Evolutionary conservation across 805 yeast genomes (phyloP), one percentile per base, ranked within the genome.

Genomic region (Kodamaea kakaduensis): DNA sequence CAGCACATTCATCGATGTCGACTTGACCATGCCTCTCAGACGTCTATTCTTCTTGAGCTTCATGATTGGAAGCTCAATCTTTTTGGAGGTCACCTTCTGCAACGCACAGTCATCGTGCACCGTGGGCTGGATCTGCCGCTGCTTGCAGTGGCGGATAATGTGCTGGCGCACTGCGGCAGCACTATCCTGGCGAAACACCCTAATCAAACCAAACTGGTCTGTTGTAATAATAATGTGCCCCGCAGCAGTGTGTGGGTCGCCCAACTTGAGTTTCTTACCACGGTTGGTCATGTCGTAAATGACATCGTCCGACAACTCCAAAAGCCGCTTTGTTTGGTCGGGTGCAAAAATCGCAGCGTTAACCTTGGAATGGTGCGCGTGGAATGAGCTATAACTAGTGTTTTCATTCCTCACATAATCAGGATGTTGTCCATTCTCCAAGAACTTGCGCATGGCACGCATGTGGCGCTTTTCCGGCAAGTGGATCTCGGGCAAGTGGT

Each of bases 341-440:
- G 96, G 96, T 1, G 94, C 96, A 59, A 87, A 75, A 0, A 77
- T 49, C 0, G 95, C 89, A 24, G 74, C 77, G 26, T 90, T 88
- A 21, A 87, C 84, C 22, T 76, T 72, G 1, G 80, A 62, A 50
- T 77, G 78, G 56, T 84, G 88, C 0, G 93, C 86, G 59, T 83
- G 90, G 53, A 86, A 82, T 4, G 84, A 69, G 2, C 81, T 67
- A 54, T 81, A 83, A 40, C 77, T 75, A 27, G 67, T 67, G 50
- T 83, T 78, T 40, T 78, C 81, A 47, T 61, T 67, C 4, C 62
- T 64, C 41, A 53, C 52, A 32, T 50, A 52, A 10, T 44, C 47
- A 3, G 20, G 23, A 3, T 14, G 12, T 18, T 20, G 24, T 13
- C 34, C 35, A 10, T 45, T 54, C 16, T 54, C 61, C 50, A 69